phyloP scores from a whole-genome alignment of 176 grass and related monocot genomes.

The Musa troglodytarum region DNA sequence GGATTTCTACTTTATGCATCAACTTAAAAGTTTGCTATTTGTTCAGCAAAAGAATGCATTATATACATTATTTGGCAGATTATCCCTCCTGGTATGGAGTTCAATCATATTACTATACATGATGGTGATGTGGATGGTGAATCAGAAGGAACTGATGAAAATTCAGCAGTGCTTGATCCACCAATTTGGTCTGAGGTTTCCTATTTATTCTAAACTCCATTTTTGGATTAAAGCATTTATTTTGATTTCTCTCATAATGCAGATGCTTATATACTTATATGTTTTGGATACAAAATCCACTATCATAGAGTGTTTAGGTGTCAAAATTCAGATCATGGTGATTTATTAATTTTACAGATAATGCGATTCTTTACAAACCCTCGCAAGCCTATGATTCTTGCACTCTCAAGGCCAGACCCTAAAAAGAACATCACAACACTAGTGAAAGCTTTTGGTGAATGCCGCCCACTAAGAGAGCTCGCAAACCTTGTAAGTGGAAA shows the following conservation, averaged over 20 bases:
- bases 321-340: not conserved
- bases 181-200: slow-evolving; percentile 66
- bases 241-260: not conserved
- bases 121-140: slow-evolving; percentile 64
- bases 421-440: slow-evolving; percentile 70
- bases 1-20: not conserved
- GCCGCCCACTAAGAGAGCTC: slow-evolving; percentile 56
- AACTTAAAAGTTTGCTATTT: not conserved
- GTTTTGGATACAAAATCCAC: not conserved
- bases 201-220: not conserved
- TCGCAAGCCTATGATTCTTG: slow-evolving; percentile 77
- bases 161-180: slow-evolving; percentile 47
- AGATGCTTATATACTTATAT: not conserved
- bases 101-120: slow-evolving; percentile 45
- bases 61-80: slow-evolving; percentile 24
- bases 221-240: not conserved
- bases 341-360: slow-evolving; percentile 32
- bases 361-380: slow-evolving; percentile 86
- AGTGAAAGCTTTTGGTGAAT: slow-evolving; percentile 82
- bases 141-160: slow-evolving; percentile 44
- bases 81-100: slow-evolving; percentile 74
- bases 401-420: slow-evolving; percentile 62
- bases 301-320: not conserved
- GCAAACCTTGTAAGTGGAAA: slow-evolving; percentile 63
- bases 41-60: too few species aligned